Evolutionary conservation across 164 flowering plant genomes (phyloP).

Genomic region (Magnolia kwangsiensis): DNA sequence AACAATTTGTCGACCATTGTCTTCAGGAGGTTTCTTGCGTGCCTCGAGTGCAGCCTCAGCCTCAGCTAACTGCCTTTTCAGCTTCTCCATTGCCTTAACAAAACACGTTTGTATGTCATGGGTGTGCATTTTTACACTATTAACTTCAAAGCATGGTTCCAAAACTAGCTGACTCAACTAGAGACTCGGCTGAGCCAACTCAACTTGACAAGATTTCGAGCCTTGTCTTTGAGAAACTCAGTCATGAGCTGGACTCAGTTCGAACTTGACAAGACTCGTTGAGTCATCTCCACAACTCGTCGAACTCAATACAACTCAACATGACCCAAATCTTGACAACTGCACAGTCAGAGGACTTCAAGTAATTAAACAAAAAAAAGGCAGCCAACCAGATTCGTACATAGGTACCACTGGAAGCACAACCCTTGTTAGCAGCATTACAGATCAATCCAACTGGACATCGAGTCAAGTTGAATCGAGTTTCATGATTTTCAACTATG

Average conservation of each 20-base stretch:
- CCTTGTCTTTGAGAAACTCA: too few species aligned
- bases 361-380: too few species aligned
- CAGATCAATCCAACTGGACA: not conserved
- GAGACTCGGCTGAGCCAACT: too few species aligned
- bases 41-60: constrained; percentile 86
- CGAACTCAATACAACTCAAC: not conserved
- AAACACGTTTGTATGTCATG: not conserved
- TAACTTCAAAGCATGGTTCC: too few species aligned
- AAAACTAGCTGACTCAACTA: too few species aligned
- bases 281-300: not conserved
- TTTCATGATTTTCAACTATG: not conserved
- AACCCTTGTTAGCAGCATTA: too few species aligned
- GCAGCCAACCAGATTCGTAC: too few species aligned
- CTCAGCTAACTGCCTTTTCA: constrained; percentile 82
- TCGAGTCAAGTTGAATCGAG: not conserved
- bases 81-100: constrained; percentile 70
- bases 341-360: too few species aligned
- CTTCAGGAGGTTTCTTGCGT: constrained; percentile 80
- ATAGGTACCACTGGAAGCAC: too few species aligned
- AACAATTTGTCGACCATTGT: constrained; percentile 61
- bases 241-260: not conserved
- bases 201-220: too few species aligned
- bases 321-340: too few species aligned
- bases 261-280: not conserved
- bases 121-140: not conserved